phyloP scores from a whole-genome alignment of 2,329 filamentous ascomycete genomes.

The Polytolypa hystricis region DNA sequence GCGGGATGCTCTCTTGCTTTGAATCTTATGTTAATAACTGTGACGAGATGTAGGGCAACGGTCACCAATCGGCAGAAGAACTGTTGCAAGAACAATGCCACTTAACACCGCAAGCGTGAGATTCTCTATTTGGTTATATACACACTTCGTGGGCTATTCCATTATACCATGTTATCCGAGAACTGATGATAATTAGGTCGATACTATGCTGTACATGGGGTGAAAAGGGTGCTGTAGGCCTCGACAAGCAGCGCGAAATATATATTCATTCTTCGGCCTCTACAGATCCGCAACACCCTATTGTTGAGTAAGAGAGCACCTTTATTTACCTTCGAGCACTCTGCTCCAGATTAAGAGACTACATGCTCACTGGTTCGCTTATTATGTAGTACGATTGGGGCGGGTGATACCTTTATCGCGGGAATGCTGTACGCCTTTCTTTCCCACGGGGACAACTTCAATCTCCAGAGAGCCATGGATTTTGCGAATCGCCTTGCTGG shows the following conservation, averaged over 20 bases:
- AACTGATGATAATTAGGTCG: constrained; percentile 29
- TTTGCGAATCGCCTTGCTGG: constrained; percentile 59
- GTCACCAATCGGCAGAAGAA: constrained; percentile 38
- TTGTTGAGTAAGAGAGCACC: constrained; percentile 48
- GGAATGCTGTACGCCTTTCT: constrained; percentile 55
- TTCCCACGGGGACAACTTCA: constrained; percentile 41
- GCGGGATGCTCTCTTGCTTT: no score
- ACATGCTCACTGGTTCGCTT: constrained; percentile 10
- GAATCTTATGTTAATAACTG: no score
- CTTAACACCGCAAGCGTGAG: constrained; percentile 37
- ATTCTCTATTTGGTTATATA: no score
- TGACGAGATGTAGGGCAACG: no score
- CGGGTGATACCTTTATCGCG: constrained; percentile 66
- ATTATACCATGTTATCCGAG: no score
- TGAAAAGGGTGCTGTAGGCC: constrained; percentile 39
- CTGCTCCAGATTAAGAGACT: not conserved
- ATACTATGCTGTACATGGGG: constrained; percentile 52
- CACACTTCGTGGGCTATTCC: no score
- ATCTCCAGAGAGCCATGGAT: constrained; percentile 36
- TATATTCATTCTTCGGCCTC: constrained; percentile 37
- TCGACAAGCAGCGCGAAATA: constrained; percentile 28
- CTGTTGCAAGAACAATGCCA: constrained; percentile 40
- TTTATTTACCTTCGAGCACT: constrained; percentile 5
- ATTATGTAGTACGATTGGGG: constrained; percentile 52
- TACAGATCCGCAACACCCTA: constrained; percentile 26